Evolutionary conservation across 164 flowering plant species (phyloP).

Genomic region (Echeveria elegans): DNA sequence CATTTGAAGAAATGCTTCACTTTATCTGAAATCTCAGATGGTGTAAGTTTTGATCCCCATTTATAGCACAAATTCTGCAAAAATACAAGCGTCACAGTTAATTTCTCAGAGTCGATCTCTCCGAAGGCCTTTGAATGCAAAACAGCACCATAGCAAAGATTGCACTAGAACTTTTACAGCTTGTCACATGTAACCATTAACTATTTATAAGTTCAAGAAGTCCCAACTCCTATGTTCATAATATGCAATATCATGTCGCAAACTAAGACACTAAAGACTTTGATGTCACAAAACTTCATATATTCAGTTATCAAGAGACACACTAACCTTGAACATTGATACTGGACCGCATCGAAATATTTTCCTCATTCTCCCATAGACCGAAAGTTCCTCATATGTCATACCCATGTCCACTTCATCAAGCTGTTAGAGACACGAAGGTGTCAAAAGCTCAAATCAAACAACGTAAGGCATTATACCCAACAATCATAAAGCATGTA

Average conservation of each 20-base stretch:
- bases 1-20: constrained; percentile 94
- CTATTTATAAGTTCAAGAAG: too few relatives aligned
- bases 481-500: too few relatives aligned
- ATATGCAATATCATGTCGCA: background rate
- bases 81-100: background rate
- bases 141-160: background rate
- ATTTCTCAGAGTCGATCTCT: too few relatives aligned
- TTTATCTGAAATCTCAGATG: constrained; percentile 72
- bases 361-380: constrained; percentile 84
- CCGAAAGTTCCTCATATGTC: constrained; percentile 94
- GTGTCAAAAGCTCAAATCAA: background rate
- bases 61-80: constrained; percentile 77
- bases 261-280: background rate
- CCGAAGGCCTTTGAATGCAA: background rate
- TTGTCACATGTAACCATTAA: too few relatives aligned
- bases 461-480: too few relatives aligned
- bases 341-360: constrained; percentile 91
- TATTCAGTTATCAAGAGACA: background rate
- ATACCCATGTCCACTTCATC: constrained; percentile 99
- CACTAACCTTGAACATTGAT: constrained; percentile 85
- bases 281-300: background rate
- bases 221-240: too few relatives aligned
- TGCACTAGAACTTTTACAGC: background rate
- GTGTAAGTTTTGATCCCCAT: constrained; percentile 68
- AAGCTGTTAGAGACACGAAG: constrained; percentile 34